Evolutionary conservation across 768 basidiomycete species (phyloP).

Genomic region (Mycena polygramma): DNA sequence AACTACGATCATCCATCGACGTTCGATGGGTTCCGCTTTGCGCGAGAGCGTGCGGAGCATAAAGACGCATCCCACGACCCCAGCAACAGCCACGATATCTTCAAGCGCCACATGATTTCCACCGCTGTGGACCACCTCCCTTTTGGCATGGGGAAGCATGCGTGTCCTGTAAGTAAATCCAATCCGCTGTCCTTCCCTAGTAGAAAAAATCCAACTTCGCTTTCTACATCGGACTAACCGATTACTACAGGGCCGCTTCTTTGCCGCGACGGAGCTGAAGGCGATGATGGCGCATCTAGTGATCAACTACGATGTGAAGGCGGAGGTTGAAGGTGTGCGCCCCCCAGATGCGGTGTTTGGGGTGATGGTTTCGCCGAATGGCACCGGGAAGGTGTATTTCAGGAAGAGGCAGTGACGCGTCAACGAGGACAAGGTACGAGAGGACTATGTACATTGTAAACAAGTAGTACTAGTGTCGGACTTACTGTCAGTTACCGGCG

Average conservation of each 20-base stretch:
- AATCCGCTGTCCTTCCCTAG: no score
- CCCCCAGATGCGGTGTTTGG: conserved; percentile 17
- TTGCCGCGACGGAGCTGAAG: conserved; percentile 60
- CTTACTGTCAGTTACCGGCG: no score
- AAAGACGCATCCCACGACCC: conserved; percentile 31
- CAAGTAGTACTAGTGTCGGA: no score
- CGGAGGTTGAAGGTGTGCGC: conserved; percentile 27
- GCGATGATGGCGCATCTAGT: conserved; percentile 60
- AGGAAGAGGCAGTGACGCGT: conserved; percentile 24
- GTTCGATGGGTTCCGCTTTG: conserved; percentile 67
- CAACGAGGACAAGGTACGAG: no score
- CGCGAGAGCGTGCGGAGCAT: conserved; percentile 47
- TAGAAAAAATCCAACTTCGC: not conserved
- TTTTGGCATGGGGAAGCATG: conserved; percentile 35
- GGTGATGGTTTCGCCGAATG: not conserved
- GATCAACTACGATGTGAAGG: conserved; percentile 54
- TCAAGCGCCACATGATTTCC: conserved; percentile 37
- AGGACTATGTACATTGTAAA: no score
- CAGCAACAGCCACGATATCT: conserved; percentile 36
- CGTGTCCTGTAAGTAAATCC: conserved; percentile 35
- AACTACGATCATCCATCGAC: conserved; percentile 50
- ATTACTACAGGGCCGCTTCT: conserved; percentile 55
- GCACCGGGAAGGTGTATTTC: conserved; percentile 9
- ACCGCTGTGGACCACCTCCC: conserved; percentile 29
- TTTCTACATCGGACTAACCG: no score